Evolutionary conservation across 768 basidiomycete genomes (phyloP), one percentile per base, ranked within the genome.

Genomic region (Tylopilus subfusipes): DNA sequence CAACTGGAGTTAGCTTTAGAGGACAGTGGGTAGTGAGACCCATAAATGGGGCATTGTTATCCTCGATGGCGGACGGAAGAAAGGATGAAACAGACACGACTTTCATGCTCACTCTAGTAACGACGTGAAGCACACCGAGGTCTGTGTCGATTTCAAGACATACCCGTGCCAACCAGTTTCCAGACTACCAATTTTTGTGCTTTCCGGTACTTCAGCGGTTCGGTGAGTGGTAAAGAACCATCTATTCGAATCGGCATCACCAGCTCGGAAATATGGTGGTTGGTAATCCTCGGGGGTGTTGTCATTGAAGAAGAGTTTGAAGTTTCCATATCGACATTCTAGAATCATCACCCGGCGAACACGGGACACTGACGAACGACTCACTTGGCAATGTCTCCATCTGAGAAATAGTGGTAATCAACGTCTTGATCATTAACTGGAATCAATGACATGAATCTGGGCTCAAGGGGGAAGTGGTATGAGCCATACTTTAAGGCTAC

Each of bases 261-360:
- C 90, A 5, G 86, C 71, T 53, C 80, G 78, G 63, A 93, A 93
- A 67, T 85, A 75, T 0, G 88, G 88, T 6, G 93, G 93, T 65
- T 95, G 88, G 62, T 95, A 95, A 48, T 92, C 85, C 10, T 77
- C 73, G 0, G 93, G 93, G 13, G 90, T 85, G 21, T 82, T 76
- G 44, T 90, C 84, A 14, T 86, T 87, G 67, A 93, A 94, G 66
- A 87, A 91, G 12, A 91, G 71, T 66, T 95, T 94, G 75, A 94
- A 90, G 21, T 86, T 90, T n/a, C 91, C 89, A 63, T 79, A 94
- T 31, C 92, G 86, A 44, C 84, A 85, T 62, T 83, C 90, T 90
- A 63, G 18, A 19, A 36, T 31, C 39, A 36, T 47, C 22, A 56
- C 18, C 42, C 13, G n/a, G 25, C 25, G 27, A 48, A 50, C 49